Conservation (phyloP, 225 moss, liverwort and hornwort genomes). For the Pleurozium schreberi region DNA sequence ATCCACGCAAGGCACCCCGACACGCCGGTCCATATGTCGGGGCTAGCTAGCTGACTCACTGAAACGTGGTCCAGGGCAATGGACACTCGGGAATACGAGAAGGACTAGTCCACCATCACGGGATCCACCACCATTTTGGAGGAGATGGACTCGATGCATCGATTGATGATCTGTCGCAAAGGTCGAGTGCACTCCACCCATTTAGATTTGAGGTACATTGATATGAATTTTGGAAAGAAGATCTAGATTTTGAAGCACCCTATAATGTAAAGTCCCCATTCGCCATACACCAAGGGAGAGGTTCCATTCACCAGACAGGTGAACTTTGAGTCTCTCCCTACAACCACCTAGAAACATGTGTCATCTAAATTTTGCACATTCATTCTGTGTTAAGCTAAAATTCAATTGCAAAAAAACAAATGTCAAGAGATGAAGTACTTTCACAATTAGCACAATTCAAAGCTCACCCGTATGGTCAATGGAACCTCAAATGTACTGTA, state of each 20-base stretch:
- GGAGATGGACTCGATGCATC: conserved; percentile 67
- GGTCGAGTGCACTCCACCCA: background rate
- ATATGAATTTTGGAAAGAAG: background rate
- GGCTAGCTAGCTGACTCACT: conserved; percentile 29
- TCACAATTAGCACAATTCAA: background rate
- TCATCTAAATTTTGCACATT: background rate
- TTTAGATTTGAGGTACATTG: background rate
- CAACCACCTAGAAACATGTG: background rate
- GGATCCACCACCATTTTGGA: conserved; percentile 54
- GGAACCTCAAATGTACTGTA: background rate
- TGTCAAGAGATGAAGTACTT: background rate
- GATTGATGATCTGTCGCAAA: conserved; percentile 23
- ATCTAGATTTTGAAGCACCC: background rate
- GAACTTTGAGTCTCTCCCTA: background rate
- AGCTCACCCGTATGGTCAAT: too few relatives aligned
- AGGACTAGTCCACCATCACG: conserved; percentile 62
- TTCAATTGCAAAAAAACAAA: background rate
- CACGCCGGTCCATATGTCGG: conserved; percentile 49
- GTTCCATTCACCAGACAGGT: background rate
- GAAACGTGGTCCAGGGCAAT: conserved; percentile 38
- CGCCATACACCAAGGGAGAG: background rate
- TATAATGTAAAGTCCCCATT: background rate
- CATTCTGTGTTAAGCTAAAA: background rate
- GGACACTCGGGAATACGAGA: conserved; percentile 59
- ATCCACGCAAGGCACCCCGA: conserved; percentile 41